Evolutionary conservation across 345 rosid species (phyloP).

Genomic region (Hevea brasiliensis): DNA sequence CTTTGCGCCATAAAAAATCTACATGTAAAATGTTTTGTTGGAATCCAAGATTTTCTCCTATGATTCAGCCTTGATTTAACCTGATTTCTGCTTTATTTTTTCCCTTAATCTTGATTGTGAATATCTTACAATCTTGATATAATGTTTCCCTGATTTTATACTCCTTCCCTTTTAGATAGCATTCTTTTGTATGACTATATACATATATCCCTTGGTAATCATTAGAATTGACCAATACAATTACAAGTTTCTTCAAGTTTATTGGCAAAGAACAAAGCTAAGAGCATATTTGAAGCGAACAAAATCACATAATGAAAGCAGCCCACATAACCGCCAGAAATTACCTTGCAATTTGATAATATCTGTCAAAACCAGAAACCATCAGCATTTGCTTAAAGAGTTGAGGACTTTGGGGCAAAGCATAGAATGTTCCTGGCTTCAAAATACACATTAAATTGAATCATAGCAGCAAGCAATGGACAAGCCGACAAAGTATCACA

Average conservation of each 20-base stretch:
- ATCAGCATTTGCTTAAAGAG: constrained; percentile 95
- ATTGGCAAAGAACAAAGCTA: constrained; percentile 4
- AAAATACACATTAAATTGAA: constrained; percentile 48
- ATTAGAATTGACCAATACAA: too few relatives aligned
- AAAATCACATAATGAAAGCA: not conserved
- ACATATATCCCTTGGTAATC: too few relatives aligned
- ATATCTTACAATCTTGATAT: too few relatives aligned
- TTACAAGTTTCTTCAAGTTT: too few relatives aligned
- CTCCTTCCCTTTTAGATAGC: too few relatives aligned
- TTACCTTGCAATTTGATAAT: constrained; percentile 95
- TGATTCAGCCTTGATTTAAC: too few relatives aligned
- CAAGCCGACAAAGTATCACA: constrained; percentile 15
- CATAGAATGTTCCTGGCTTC: constrained; percentile 99
- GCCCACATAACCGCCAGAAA: constrained; percentile 12
- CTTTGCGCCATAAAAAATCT: not conserved
- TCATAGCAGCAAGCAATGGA: constrained; percentile 35
- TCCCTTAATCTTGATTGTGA: too few relatives aligned
- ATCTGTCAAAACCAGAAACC: constrained; percentile 97
- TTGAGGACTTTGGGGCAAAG: constrained; percentile 97
- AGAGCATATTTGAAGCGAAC: not conserved
- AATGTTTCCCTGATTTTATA: too few relatives aligned
- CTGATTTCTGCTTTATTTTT: too few relatives aligned
- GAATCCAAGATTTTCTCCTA: too few relatives aligned
- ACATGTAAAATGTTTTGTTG: not conserved
- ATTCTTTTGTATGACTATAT: too few relatives aligned